Evolutionary conservation across 1,284 basidiomycete species (phyloP).

Genomic region (Pascua guehoae): DNA sequence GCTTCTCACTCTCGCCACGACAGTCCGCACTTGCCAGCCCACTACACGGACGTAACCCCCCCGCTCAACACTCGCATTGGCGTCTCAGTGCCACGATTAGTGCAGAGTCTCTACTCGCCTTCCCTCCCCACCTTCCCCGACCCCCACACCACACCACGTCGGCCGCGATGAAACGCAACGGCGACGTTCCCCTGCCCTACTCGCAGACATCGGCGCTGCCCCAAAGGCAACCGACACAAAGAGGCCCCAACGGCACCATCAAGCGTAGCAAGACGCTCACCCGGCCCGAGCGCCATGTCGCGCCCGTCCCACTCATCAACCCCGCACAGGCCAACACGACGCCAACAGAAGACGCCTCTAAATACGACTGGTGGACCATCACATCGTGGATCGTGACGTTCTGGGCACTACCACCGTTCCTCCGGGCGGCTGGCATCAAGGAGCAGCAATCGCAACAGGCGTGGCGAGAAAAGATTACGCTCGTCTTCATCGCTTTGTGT

Average conservation of each 20-base stretch:
- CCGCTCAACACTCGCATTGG: too few species aligned
- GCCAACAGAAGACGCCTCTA: constrained; percentile 37
- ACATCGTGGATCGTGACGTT: constrained; percentile 78
- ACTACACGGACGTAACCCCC: too few species aligned
- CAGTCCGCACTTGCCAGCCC: too few species aligned
- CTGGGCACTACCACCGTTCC: constrained; percentile 79
- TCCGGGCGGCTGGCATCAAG: constrained; percentile 71
- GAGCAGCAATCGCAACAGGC: constrained; percentile 77
- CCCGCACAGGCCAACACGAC: constrained; percentile 41
- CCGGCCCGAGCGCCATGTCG: constrained; percentile 88
- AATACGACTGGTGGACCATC: constrained; percentile 67
- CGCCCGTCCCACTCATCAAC: constrained; percentile 89
- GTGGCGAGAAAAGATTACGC: constrained; percentile 95
- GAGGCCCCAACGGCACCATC: constrained; percentile 26
- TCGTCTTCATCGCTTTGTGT: constrained; percentile 78
- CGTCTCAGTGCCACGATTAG: too few species aligned
- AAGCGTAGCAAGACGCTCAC: constrained; percentile 88
- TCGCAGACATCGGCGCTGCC: constrained; percentile 35
- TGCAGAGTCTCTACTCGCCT: neutral
- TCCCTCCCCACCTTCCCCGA: neutral
- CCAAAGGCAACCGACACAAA: constrained; percentile 26
- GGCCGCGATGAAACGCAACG: constrained; percentile 23
- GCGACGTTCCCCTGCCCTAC: constrained; percentile 42
- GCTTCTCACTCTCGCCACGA: too few species aligned
- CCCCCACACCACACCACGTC: neutral